Conservation (phyloP, 345 rosid genomes). For the Camelina laxa region DNA sequence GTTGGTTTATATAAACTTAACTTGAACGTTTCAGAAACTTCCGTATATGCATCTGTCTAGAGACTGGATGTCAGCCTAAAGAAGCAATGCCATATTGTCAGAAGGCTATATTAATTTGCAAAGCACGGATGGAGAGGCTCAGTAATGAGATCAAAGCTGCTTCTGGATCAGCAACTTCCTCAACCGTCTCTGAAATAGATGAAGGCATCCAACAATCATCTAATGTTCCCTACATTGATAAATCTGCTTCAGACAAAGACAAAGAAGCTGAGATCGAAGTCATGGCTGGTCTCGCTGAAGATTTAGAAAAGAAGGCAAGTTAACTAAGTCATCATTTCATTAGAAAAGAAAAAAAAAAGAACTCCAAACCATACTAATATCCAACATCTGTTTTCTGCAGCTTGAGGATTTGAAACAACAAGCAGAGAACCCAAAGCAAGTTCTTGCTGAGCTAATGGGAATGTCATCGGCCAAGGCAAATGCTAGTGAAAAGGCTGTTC, state of each 20-base stretch:
- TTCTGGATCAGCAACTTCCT: conserved; percentile 54
- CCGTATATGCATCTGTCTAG: conserved; percentile 82
- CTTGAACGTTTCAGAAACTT: conserved; percentile 72
- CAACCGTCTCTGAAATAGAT: conserved; percentile 57
- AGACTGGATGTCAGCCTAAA: conserved; percentile 72
- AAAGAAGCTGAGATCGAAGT: conserved; percentile 79
- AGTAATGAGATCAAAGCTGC: conserved; percentile 58
- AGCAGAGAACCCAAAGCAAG: conserved; percentile 63
- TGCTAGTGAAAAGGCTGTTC: conserved; percentile 49
- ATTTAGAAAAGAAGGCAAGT: conserved; percentile 88
- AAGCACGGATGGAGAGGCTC: conserved; percentile 65
- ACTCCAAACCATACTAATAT: conserved; percentile 2
- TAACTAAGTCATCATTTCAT: background rate
- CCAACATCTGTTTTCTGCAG: conserved; percentile 50
- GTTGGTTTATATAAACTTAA: conserved; percentile 46
- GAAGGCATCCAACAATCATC: conserved; percentile 66
- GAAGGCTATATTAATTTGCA: conserved; percentile 80
- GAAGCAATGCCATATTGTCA: conserved; percentile 87
- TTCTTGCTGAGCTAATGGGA: conserved; percentile 78
- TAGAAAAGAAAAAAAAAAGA: background rate
- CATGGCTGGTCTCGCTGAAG: conserved; percentile 68
- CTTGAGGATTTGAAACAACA: conserved; percentile 90
- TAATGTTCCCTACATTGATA: conserved; percentile 50
- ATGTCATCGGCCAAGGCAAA: conserved; percentile 58
- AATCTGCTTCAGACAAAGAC: conserved; percentile 61